Conservation (phyloP, 257 asterid genomes). For the Cinchona pubescens region DNA sequence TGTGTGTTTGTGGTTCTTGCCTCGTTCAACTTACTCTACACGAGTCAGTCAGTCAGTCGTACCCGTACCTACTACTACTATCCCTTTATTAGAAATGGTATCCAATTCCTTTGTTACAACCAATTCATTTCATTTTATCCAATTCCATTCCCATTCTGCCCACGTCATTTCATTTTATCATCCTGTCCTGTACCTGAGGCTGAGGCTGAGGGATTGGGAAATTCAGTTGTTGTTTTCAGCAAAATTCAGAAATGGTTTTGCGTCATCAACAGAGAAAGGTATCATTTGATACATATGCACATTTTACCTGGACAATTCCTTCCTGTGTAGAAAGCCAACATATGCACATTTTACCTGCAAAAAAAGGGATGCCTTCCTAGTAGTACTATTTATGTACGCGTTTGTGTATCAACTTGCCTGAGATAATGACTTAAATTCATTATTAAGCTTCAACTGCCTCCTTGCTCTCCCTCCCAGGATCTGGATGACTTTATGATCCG, state of each 20-base stretch:
- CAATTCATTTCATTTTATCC: too few species aligned
- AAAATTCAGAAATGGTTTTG: too few species aligned
- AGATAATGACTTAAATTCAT: not conserved
- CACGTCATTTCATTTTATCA: too few species aligned
- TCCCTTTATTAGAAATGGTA: too few species aligned
- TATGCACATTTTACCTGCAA: not conserved
- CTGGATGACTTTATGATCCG: conserved; percentile 72
- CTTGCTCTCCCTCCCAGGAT: conserved; percentile 44
- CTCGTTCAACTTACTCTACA: too few species aligned
- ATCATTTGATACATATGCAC: not conserved
- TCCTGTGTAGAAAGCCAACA: not conserved
- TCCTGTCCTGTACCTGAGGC: too few species aligned
- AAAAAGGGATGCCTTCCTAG: not conserved
- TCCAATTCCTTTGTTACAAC: too few species aligned
- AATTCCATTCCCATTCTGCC: too few species aligned
- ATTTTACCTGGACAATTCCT: too few species aligned
- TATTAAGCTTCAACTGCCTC: not conserved
- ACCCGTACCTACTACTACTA: too few species aligned
- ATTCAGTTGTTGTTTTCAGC: not conserved
- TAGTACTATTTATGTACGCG: not conserved
- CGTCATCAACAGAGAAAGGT: not conserved
- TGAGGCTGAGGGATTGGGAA: not conserved
- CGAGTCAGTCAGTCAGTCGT: too few species aligned
- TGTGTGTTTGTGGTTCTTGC: too few species aligned
- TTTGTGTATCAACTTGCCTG: not conserved